phyloP scores from a whole-genome alignment of 352 stramenopile genomes.

The Achlya hypogyna region DNA sequence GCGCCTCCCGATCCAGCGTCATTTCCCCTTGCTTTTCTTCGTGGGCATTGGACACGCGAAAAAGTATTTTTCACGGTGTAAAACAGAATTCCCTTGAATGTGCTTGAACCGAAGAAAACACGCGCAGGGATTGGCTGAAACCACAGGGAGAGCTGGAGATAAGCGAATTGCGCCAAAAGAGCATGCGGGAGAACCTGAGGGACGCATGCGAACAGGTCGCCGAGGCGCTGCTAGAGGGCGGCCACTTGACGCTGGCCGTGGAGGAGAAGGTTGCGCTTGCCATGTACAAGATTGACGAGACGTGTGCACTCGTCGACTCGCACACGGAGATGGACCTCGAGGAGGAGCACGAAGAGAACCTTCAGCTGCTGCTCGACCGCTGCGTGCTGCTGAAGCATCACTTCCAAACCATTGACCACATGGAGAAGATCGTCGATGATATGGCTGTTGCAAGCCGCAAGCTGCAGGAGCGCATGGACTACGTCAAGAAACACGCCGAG shows the following conservation, averaged over 20 bases:
- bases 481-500: constrained; percentile 18
- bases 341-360: background rate
- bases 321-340: constrained; percentile 17
- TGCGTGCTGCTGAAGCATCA: constrained; percentile 6
- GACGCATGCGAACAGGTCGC: constrained; percentile 2
- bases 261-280: constrained; percentile 17
- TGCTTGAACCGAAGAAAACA: too few relatives aligned
- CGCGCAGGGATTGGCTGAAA: too few relatives aligned
- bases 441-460: constrained; percentile 5
- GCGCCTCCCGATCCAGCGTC: constrained; percentile 70
- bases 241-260: constrained; percentile 11
- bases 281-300: constrained; percentile 22
- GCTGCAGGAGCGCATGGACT: constrained; percentile 17
- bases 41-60: too few relatives aligned
- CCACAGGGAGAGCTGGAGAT: too few relatives aligned
- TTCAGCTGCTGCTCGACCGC: constrained; percentile 6
- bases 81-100: too few relatives aligned
- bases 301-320: constrained; percentile 12
- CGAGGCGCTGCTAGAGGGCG: background rate
- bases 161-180: too few relatives aligned
- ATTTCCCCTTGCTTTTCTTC: too few relatives aligned
- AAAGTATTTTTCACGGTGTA: too few relatives aligned
- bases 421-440: constrained; percentile 17
- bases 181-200: constrained; percentile 19
- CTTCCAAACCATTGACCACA: constrained; percentile 15